Evolutionary conservation across 1,284 basidiomycete genomes (phyloP).

Genomic region (Schizophyllum commune): DNA sequence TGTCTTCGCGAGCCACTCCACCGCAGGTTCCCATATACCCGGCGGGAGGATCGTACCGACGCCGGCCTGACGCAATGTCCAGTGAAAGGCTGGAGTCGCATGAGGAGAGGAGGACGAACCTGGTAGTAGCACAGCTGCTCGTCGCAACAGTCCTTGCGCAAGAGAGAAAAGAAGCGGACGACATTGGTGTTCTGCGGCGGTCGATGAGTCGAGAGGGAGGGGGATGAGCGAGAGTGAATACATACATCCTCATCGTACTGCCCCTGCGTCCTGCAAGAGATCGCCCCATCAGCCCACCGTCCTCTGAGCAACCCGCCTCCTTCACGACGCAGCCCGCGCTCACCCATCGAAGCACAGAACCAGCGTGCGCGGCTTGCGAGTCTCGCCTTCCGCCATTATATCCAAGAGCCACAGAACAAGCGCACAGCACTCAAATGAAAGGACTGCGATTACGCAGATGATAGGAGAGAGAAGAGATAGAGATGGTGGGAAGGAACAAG

Average conservation of each 20-base stretch:
- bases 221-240: not conserved
- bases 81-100: not conserved
- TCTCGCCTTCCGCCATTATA: not conserved
- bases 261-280: conserved; percentile 2
- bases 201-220: not conserved
- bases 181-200: conserved; percentile 57
- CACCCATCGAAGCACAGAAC: conserved; percentile 18
- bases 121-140: conserved; percentile 66
- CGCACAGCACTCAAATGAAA: not conserved
- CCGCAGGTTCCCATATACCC: conserved; percentile 44
- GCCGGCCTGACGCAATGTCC: conserved; percentile 36
- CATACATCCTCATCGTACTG: conserved; percentile 16
- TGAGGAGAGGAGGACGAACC: conserved; percentile 21
- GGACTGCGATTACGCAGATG: not conserved
- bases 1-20: conserved; percentile 39
- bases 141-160: conserved; percentile 48
- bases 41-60: conserved; percentile 55
- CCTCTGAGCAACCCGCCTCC: not conserved
- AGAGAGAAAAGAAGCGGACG: conserved; percentile 55
- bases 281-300: too few relatives aligned
- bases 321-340: not conserved
- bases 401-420: not conserved
- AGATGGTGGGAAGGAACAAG: not conserved
- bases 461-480: not conserved
- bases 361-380: conserved; percentile 10